Evolutionary conservation across 2,329 filamentous ascomycete genomes (phyloP).

Genomic region (Colletotrichum tamarilloi): DNA sequence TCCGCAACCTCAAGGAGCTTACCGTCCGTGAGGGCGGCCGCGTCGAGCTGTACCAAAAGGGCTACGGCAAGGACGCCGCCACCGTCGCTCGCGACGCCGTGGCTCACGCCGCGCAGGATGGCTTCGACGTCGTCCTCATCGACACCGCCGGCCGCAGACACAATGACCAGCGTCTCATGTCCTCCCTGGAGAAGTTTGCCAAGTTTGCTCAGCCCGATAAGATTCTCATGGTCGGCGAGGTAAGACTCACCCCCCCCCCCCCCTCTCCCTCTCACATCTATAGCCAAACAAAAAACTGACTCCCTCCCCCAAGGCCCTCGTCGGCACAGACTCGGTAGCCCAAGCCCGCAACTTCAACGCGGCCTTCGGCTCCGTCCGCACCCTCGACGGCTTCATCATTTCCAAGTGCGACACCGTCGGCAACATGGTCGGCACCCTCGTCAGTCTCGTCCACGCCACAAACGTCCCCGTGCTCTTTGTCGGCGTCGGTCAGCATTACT

Average conservation of each 20-base stretch:
- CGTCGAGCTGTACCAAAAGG: slow-evolving; percentile 95
- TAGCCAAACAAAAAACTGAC: neutral
- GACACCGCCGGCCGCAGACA: slow-evolving; percentile 95
- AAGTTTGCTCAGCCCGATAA: slow-evolving; percentile 97
- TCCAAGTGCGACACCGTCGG: slow-evolving; percentile 99
- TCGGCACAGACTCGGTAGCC: slow-evolving; percentile 94
- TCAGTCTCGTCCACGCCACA: slow-evolving; percentile 97
- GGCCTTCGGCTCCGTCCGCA: slow-evolving; percentile 83
- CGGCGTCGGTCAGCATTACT: slow-evolving; percentile 78
- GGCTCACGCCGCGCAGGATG: slow-evolving; percentile 76
- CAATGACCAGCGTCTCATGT: slow-evolving; percentile 97
- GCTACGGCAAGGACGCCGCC: slow-evolving; percentile 97
- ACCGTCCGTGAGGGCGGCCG: slow-evolving; percentile 83
- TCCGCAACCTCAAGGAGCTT: slow-evolving; percentile 91
- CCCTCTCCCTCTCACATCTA: neutral
- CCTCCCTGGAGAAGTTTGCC: slow-evolving; percentile 94
- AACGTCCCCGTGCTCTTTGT: slow-evolving; percentile 96
- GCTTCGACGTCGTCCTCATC: slow-evolving; percentile 94
- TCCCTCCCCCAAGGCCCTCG: slow-evolving; percentile 72
- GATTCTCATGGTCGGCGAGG: slow-evolving; percentile 91
- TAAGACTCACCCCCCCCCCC: slow-evolving; percentile 39
- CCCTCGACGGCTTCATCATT: slow-evolving; percentile 96
- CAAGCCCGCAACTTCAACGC: slow-evolving; percentile 97
- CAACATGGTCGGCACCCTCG: slow-evolving; percentile 97
- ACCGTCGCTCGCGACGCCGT: slow-evolving; percentile 96